Evolutionary conservation across 2,329 filamentous ascomycete genomes (phyloP), one percentile per base, ranked within the genome.

Genomic region (Aciculosporium take): DNA sequence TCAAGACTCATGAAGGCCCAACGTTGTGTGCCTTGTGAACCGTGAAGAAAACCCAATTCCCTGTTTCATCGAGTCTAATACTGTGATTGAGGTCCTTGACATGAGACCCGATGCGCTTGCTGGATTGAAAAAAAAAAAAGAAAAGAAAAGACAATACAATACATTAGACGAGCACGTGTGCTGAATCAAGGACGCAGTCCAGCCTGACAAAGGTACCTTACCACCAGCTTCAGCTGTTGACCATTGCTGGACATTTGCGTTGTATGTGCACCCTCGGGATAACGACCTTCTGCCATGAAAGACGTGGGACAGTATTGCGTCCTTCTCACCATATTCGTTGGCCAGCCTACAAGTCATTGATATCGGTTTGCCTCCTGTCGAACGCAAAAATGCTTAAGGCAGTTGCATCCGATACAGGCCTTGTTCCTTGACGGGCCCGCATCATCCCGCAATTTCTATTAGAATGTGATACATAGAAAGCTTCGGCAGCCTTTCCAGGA

Each of bases 301-400:
- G 38, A 34, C 31, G 34, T 39, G 35, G 34, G 24, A 35, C 39
- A 42, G 27, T 21, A 42, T 18, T 37, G 29, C 27, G n/a, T 13
- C 25, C 21, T 43, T 30, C 23, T 27, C 24, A 10, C 37, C 33
- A 33, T 18, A 18, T 32, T 41, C 23, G 21, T 30, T 35, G 29
- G 32, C 42, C 6, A 34, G 15, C 27, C 24, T 29, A 38, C 37
- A 37, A 32, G 29, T 30, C 39, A 38, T 27, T 40, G 42, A 23
- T 28, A 24, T 35, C 23, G 37, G 41, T 43, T 41, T 45, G 44
- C 40, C 37, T 37, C 30, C 37, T 39, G 40, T 45, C 40, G 39
- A 43, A 43, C 40, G 33, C 32, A 40, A 29, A 12, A 37, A 29
- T 30, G 39, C 40, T 29, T 35, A 43, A 42, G 28, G 27, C 15